Percentiles rank a stretch among this genome's conserved stretches.
phyloP scores from a whole-genome alignment of 441 rosid species.

The Adansonia grandidieri region DNA sequence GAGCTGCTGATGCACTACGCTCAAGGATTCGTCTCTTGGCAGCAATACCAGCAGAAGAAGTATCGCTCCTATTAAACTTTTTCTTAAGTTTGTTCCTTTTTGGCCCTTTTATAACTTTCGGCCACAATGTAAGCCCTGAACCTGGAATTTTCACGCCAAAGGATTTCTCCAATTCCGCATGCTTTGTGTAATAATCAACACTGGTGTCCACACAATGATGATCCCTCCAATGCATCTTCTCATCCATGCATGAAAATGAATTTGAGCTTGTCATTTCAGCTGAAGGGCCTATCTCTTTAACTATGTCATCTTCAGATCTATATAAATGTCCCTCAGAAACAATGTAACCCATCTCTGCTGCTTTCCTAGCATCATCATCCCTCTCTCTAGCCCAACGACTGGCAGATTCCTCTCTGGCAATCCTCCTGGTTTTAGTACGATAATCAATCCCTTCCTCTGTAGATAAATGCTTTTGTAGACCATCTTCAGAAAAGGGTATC shows the following conservation, averaged over 20 bases:
- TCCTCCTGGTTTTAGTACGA: slow-evolving; percentile 87
- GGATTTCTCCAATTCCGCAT: slow-evolving; percentile 92
- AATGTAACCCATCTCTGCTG: slow-evolving; percentile 82
- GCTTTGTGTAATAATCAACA: slow-evolving; percentile 80
- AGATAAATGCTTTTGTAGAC: slow-evolving; percentile 64
- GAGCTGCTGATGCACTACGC: slow-evolving; percentile 82
- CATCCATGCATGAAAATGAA: slow-evolving; percentile 71
- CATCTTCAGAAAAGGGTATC: slow-evolving; percentile 67
- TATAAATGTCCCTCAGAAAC: slow-evolving; percentile 51
- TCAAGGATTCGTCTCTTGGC: slow-evolving; percentile 82
- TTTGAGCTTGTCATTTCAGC: slow-evolving; percentile 46
- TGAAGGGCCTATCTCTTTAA: slow-evolving; percentile 46
- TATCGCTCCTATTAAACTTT: slow-evolving; percentile 57
- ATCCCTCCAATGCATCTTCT: slow-evolving; percentile 79
- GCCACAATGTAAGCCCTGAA: slow-evolving; percentile 75
- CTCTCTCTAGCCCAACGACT: slow-evolving; percentile 61
- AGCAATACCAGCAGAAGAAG: slow-evolving; percentile 46
- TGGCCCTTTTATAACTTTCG: slow-evolving; percentile 63
- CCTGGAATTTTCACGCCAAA: slow-evolving; percentile 92
- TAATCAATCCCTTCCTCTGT: slow-evolving; percentile 95
- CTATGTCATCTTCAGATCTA: slow-evolving; percentile 46
- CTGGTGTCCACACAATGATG: slow-evolving; percentile 86
- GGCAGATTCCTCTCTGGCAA: slow-evolving; percentile 79
- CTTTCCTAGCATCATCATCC: slow-evolving; percentile 75
- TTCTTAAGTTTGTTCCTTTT: slow-evolving; percentile 63